These are phyloP conservation scores for Biscutella laevigata DNA, from an alignment of 441 rosid genomes.

Conservation along the genomic window DNA sequence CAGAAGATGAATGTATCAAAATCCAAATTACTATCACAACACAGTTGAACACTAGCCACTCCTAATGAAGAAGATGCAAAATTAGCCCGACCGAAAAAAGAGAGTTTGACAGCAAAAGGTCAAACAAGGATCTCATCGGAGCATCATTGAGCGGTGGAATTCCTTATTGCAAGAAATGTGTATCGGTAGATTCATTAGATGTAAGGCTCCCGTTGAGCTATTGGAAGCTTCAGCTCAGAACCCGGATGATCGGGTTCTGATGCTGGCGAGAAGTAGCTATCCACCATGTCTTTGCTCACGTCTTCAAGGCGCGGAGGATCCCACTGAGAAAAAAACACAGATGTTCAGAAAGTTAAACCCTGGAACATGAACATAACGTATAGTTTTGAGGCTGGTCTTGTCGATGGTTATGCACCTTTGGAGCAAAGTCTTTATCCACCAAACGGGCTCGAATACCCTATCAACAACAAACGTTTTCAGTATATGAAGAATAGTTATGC, in stretches of 20 bases:
- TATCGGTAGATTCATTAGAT: slow-evolving; percentile 27
- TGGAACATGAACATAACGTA: neutral
- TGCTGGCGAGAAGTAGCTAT: slow-evolving; percentile 45
- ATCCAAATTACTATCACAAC: too few relatives aligned
- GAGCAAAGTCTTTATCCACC: slow-evolving; percentile 81
- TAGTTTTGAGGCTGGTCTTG: neutral
- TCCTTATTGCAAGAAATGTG: slow-evolving; percentile 10
- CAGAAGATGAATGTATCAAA: neutral
- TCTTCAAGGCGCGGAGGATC: slow-evolving; percentile 65
- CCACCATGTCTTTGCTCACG: slow-evolving; percentile 75
- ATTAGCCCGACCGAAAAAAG: neutral
- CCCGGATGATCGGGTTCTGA: slow-evolving; percentile 31
- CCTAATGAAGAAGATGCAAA: slow-evolving; percentile 9
- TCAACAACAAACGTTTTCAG: neutral
- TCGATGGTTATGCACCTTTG: slow-evolving; percentile 64
- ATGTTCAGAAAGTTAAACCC: neutral
- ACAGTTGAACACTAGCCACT: slow-evolving; percentile 7
- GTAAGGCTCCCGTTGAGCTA: slow-evolving; percentile 59
- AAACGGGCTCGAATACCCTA: slow-evolving; percentile 77
- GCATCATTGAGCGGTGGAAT: neutral
- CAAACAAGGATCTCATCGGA: slow-evolving; percentile 10
- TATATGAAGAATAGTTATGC: neutral
- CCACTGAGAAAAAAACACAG: slow-evolving; percentile 50
- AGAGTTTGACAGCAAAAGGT: slow-evolving; percentile 14
- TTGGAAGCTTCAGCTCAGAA: slow-evolving; percentile 68